These are phyloP conservation scores for Chalciporus chontae DNA, from an alignment of 768 basidiomycete species.

Conservation along the genomic window DNA sequence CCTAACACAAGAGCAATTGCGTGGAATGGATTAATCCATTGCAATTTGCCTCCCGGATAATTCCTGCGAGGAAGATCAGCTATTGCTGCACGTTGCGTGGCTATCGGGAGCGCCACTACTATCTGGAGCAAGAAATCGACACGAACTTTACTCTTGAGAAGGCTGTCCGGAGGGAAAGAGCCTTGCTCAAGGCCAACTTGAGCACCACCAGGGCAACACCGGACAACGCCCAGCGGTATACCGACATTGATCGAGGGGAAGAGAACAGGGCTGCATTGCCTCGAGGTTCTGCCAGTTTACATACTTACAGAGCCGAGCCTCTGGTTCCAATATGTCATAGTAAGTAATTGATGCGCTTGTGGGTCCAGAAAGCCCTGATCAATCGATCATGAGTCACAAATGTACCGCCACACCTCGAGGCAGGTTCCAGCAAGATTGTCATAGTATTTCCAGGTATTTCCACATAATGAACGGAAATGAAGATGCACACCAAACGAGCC, in stretches of 20 bases:
- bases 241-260: neutral
- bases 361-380: too few relatives aligned
- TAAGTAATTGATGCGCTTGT: too few relatives aligned
- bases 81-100: neutral
- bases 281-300: neutral
- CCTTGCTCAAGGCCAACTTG: slow-evolving; percentile 9
- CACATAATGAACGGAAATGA: too few relatives aligned
- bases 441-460: too few relatives aligned
- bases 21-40: slow-evolving; percentile 35
- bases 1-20: slow-evolving; percentile 25
- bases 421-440: too few relatives aligned
- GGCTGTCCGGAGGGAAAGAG: slow-evolving; percentile 4
- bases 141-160: slow-evolving; percentile 19
- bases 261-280: neutral
- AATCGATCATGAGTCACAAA: too few relatives aligned
- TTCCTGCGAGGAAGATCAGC: slow-evolving; percentile 6
- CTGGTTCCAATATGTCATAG: too few relatives aligned
- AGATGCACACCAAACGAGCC: too few relatives aligned
- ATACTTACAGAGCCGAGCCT: too few relatives aligned
- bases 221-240: slow-evolving; percentile 9
- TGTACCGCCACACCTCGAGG: too few relatives aligned
- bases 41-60: slow-evolving; percentile 14
- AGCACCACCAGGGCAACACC: slow-evolving; percentile 5
- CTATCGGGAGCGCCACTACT: neutral
- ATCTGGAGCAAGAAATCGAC: too few relatives aligned